phyloP scores from a whole-genome alignment of 371 early-diverging fungal genomes.

The Apophysomyces trapeziformis region DNA sequence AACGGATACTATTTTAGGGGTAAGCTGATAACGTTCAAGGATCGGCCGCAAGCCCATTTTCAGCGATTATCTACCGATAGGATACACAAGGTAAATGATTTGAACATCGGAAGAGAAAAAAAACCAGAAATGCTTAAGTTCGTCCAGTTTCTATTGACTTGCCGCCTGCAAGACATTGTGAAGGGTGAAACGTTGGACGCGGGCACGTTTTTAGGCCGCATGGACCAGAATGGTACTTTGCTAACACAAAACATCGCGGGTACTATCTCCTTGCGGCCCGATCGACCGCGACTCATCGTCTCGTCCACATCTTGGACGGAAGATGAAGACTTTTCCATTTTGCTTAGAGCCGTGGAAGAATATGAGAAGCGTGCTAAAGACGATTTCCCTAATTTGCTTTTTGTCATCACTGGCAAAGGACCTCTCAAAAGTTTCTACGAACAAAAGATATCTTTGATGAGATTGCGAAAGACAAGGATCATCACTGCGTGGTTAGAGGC shows the following conservation, averaged over 20 bases:
- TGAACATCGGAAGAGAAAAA: constrained; percentile 13
- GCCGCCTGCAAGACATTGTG: constrained; percentile 47
- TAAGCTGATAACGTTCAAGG: constrained; percentile 69
- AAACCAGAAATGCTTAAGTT: background rate
- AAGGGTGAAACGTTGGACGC: constrained; percentile 37
- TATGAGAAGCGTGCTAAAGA: constrained; percentile 51
- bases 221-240: constrained; percentile 40
- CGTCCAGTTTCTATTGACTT: constrained; percentile 36
- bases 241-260: constrained; percentile 41
- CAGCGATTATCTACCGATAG: constrained; percentile 57
- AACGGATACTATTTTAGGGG: constrained; percentile 48
- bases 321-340: constrained; percentile 91
- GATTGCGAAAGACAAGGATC: constrained; percentile 63
- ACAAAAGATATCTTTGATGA: constrained; percentile 58
- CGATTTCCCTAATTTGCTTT: constrained; percentile 64
- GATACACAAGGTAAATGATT: constrained; percentile 58
- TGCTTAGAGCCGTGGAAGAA: constrained; percentile 71
- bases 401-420: constrained; percentile 95
- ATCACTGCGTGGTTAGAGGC: constrained; percentile 83
- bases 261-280: constrained; percentile 39
- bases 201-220: constrained; percentile 28
- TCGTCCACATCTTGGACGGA: constrained; percentile 96
- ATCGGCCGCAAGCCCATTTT: constrained; percentile 76
- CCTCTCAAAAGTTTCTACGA: constrained; percentile 77
- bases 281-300: constrained; percentile 78